phyloP scores from a whole-genome alignment of 1,139 yeast species.

The Diutina scorzettiae region DNA sequence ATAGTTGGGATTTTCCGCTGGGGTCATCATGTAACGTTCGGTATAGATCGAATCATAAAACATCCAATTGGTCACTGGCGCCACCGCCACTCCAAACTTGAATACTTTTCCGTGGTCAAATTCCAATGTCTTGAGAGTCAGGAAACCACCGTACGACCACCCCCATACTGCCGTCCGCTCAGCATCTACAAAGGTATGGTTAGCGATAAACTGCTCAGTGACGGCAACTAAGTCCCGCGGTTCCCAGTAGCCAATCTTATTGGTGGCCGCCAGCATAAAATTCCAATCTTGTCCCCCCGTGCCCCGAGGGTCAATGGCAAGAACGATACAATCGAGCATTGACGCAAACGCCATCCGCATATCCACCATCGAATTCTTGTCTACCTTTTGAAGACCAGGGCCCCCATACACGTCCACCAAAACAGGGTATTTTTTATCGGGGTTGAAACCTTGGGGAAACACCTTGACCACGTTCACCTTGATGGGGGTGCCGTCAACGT shows the following conservation, averaged over 20 bases:
- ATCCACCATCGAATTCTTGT: conserved; percentile 39
- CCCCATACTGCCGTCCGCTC: conserved; percentile 81
- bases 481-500: conserved; percentile 24
- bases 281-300: conserved; percentile 76
- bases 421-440: conserved; percentile 54
- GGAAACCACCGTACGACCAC: conserved; percentile 86
- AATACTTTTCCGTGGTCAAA: conserved; percentile 55
- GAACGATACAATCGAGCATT: conserved; percentile 57
- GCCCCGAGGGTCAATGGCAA: conserved; percentile 89
- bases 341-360: conserved; percentile 67
- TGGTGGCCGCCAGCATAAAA: conserved; percentile 54
- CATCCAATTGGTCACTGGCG: conserved; percentile 80
- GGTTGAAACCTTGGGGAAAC: conserved; percentile 58
- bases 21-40: conserved; percentile 78
- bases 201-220: conserved; percentile 46
- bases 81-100: conserved; percentile 77
- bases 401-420: conserved; percentile 87
- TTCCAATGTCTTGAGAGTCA: conserved; percentile 68
- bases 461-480: conserved; percentile 63
- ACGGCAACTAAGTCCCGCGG: conserved; percentile 68
- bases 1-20: conserved; percentile 42
- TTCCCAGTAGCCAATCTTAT: conserved; percentile 76
- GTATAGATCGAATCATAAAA: conserved; percentile 77
- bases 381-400: conserved; percentile 77
- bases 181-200: conserved; percentile 44